Conservation (phyloP, 768 basidiomycete genomes). For the Cyclocybe aegerita region DNA sequence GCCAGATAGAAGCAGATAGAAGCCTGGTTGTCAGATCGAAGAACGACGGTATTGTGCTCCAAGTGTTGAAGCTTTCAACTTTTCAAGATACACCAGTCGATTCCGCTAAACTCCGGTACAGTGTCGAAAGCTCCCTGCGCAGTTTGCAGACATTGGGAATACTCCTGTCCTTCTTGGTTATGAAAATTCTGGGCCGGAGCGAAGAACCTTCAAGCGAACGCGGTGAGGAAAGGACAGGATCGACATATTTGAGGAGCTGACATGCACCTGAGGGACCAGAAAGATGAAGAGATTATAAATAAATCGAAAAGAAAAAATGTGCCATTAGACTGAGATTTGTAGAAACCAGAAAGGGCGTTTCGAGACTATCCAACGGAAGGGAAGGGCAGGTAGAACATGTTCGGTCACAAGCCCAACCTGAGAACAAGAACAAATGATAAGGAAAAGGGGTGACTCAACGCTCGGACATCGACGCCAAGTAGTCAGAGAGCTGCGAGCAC, state of each 20-base stretch:
- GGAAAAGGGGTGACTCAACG: constrained; percentile 19
- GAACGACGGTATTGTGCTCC: neutral
- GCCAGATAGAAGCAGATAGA: neutral
- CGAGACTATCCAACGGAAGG: too few relatives aligned
- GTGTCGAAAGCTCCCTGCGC: too few relatives aligned
- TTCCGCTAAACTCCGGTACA: too few relatives aligned
- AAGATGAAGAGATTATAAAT: neutral
- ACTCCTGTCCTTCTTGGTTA: too few relatives aligned
- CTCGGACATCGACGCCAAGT: constrained; percentile 68
- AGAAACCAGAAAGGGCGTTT: too few relatives aligned
- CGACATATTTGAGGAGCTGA: too few relatives aligned
- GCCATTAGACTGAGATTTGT: neutral
- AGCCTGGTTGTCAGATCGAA: neutral
- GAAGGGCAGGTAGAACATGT: neutral
- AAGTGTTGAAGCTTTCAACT: neutral
- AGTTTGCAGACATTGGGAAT: too few relatives aligned
- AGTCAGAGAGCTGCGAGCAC: constrained; percentile 52
- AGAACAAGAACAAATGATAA: neutral
- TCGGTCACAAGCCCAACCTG: neutral
- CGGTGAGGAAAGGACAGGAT: too few relatives aligned
- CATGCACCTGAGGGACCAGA: neutral
- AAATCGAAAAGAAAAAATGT: neutral
- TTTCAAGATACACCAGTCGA: too few relatives aligned
- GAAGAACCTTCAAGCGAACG: too few relatives aligned
- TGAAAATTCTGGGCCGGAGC: too few relatives aligned